Base-by-base conservation (phyloP, 2,329 filamentous ascomycete genomes). In the Fusarium sp. region DNA sequence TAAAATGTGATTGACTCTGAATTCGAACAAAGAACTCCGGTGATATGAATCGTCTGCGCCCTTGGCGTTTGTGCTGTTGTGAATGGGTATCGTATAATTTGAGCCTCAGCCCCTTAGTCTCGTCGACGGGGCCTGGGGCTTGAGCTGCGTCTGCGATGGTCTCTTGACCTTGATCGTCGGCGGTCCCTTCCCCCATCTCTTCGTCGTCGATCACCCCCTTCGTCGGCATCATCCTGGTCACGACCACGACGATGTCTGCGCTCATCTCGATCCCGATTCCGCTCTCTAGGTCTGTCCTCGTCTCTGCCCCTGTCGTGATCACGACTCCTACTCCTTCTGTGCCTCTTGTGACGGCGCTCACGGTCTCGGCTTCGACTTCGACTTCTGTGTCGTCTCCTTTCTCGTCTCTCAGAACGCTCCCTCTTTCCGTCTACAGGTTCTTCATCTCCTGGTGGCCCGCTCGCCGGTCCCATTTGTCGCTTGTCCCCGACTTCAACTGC, bases 401-500 rank as follows among this genome's bases (percentile, higher is more conserved):
- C 82, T 22, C 78, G 74, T 33, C 77, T 77, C 4, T 82, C 80
- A 0, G 74, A 69, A 45, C 77, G 76, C 7, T 83, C 80, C 39
- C 75, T 74, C 56, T 76, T 77, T 61, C 74, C 61, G 13, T 82
- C 79, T 45, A 73, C 72, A 71, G 56, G 72, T 65, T 74, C 80
- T 76, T 72, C 75, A 35, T 67, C 76, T 50, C 65, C 60, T 4
- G 76, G 78, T 73, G 79, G 66, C 14, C 75, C 43, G 64, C 74
- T 67, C 52, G 76, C 77, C 1, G 82, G 79, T 0, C 80, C 82
- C 13, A 84, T 75, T 8, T 82, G 77, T 67, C 84, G 82, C 63
- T 82, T 81, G 2, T 75, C 77, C 6, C 85, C 88, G 31, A 93
- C 88, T 45, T 91, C 92, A 13, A 97, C 83, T 0, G 93, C 90